phyloP scores from a whole-genome alignment of 2,329 filamentous ascomycete genomes.

The Aspergillus ochraceoroseus region DNA sequence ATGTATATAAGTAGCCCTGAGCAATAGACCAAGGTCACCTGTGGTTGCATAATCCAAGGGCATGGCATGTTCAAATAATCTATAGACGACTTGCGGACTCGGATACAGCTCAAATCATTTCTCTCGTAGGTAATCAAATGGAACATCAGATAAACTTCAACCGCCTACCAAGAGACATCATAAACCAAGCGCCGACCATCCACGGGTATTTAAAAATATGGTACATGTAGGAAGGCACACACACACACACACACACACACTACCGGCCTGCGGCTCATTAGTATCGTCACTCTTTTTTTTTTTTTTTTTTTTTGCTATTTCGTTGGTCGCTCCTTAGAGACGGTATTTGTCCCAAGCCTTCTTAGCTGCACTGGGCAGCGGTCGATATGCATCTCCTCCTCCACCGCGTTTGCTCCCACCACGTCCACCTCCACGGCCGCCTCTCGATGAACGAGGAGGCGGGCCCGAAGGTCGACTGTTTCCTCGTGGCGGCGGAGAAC shows the following conservation, averaged over 20 bases:
- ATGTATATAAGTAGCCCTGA: neutral
- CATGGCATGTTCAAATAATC: too few species aligned
- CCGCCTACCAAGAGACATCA: too few species aligned
- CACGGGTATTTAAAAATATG: neutral
- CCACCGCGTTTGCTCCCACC: conserved; percentile 15
- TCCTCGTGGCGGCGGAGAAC: conserved; percentile 19
- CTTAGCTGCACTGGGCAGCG: conserved; percentile 31
- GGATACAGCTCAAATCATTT: too few species aligned
- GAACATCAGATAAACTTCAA: too few species aligned
- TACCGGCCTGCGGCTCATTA: conserved; percentile 10
- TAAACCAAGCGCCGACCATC: neutral
- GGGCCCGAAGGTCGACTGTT: neutral
- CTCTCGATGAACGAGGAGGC: conserved; percentile 4
- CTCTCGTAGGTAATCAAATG: too few species aligned
- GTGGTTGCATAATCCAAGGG: too few species aligned
- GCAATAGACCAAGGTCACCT: too few species aligned
- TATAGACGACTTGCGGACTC: too few species aligned
- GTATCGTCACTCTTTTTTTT: conserved; percentile 12
- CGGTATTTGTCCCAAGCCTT: conserved; percentile 33
- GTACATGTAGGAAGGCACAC: neutral
- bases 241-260: too few species aligned
- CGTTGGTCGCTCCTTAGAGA: conserved; percentile 19
- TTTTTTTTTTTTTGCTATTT: too few species aligned
- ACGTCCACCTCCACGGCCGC: conserved; percentile 18
- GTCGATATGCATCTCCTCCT: conserved; percentile 29